Evolutionary conservation across 441 rosid species (phyloP).

Genomic region (Pelargonium myrrhifolium): DNA sequence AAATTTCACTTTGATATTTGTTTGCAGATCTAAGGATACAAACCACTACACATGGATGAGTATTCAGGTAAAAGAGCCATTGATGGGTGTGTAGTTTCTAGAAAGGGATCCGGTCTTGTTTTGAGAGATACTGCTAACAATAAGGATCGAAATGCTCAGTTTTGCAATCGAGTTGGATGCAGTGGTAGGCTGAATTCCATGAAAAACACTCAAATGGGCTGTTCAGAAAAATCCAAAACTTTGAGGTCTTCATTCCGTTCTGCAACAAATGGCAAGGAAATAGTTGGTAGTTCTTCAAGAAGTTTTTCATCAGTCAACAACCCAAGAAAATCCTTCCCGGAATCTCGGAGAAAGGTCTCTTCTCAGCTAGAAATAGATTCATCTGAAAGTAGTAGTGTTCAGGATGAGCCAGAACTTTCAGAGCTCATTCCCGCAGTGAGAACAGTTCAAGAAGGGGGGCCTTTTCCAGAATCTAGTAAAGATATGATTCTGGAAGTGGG

Average conservation of each 20-base stretch:
- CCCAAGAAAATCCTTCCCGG: conserved; percentile 32
- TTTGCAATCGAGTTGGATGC: conserved; percentile 61
- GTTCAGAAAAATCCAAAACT: conserved; percentile 49
- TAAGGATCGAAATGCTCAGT: conserved; percentile 37
- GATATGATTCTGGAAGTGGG: conserved; percentile 31
- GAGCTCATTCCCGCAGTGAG: conserved; percentile 29
- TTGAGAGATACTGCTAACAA: conserved; percentile 47
- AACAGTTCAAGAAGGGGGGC: conserved; percentile 13
- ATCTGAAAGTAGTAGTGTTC: conserved; percentile 53
- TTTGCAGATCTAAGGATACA: conserved; percentile 1
- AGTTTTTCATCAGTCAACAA: conserved; percentile 30
- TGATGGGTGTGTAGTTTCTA: conserved; percentile 36
- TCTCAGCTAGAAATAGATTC: conserved; percentile 48
- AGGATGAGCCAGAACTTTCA: conserved; percentile 44
- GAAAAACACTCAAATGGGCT: conserved; percentile 39
- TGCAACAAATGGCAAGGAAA: conserved; percentile 58
- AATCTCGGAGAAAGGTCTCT: conserved; percentile 36
- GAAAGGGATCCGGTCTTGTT: conserved; percentile 48
- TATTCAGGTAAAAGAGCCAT: conserved; percentile 55
- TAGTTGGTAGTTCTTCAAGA: conserved; percentile 61
- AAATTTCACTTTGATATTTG: neutral
- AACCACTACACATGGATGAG: conserved; percentile 49
- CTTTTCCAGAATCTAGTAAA: conserved; percentile 27
- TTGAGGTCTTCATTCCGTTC: conserved; percentile 38
- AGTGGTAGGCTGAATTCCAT: conserved; percentile 48